phyloP scores from a whole-genome alignment of 2,329 filamentous ascomycete genomes.

The Karstenula rhodostoma region DNA sequence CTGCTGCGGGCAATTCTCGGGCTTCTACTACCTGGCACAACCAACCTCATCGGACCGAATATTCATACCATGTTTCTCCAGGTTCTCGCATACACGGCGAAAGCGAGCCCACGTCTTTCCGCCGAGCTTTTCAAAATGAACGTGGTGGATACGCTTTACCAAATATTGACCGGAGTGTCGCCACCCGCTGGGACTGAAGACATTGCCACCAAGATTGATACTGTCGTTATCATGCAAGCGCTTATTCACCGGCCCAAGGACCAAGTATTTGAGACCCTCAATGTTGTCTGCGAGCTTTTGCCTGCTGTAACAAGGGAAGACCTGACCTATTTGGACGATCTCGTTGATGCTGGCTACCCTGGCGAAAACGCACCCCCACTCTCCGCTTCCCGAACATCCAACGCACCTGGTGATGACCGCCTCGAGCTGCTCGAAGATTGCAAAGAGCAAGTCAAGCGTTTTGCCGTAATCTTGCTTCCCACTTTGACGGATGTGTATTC shows the following conservation, averaged over 20 bases:
- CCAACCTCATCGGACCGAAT: conserved; percentile 90
- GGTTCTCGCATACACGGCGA: conserved; percentile 87
- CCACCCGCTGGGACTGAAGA: conserved; percentile 81
- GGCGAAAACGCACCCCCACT: conserved; percentile 56
- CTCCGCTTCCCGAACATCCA: conserved; percentile 54
- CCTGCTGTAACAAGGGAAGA: conserved; percentile 72
- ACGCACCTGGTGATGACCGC: conserved; percentile 77
- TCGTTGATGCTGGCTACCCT: conserved; percentile 59
- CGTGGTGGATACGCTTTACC: conserved; percentile 95
- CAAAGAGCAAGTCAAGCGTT: conserved; percentile 85
- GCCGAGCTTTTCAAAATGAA: conserved; percentile 95
- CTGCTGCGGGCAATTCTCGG: conserved; percentile 85
- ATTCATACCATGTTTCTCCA: conserved; percentile 97
- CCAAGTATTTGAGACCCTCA: conserved; percentile 95
- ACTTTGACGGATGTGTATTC: conserved; percentile 97
- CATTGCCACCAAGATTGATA: conserved; percentile 86
- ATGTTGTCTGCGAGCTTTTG: conserved; percentile 94
- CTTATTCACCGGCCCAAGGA: conserved; percentile 94
- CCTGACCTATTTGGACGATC: conserved; percentile 60
- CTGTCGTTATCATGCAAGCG: conserved; percentile 98
- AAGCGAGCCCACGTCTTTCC: conserved; percentile 85
- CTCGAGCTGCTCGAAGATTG: conserved; percentile 83
- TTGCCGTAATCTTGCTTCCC: conserved; percentile 90
- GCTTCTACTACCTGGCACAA: conserved; percentile 89
- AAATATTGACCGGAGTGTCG: conserved; percentile 95